Conservation (phyloP, 2,329 filamentous ascomycete genomes). For the Aspergillus sp. region DNA sequence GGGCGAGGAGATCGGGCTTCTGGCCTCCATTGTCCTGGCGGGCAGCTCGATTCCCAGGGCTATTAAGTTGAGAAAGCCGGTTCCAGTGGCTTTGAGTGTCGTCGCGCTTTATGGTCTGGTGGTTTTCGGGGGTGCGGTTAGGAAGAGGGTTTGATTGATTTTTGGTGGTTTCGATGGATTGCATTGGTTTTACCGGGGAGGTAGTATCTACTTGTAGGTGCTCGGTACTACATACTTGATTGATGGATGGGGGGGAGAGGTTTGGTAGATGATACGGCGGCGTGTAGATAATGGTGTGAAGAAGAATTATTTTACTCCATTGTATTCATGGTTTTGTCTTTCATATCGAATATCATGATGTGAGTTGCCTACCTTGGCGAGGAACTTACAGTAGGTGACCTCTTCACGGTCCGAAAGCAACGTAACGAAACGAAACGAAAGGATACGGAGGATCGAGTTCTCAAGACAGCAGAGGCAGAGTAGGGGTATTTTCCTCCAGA, state of each 20-base stretch:
- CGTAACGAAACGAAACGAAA: constrained; percentile 7
- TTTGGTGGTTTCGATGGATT: not conserved
- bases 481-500: not conserved
- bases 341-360: not conserved
- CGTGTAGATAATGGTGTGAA: not conserved
- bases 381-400: constrained; percentile 8
- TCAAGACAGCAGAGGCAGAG: not conserved
- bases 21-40: constrained; percentile 81
- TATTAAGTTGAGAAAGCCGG: constrained; percentile 77
- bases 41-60: constrained; percentile 84
- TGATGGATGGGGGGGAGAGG: not conserved
- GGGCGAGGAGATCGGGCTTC: constrained; percentile 82
- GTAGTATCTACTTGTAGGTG: no score
- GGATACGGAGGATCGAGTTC: not conserved
- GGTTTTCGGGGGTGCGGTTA: constrained; percentile 73
- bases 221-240: not conserved
- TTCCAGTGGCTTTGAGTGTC: constrained; percentile 76
- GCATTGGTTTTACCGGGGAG: no score
- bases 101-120: constrained; percentile 76
- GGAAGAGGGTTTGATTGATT: constrained; percentile 25
- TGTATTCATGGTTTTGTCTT: not conserved
- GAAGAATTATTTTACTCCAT: not conserved
- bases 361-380: constrained; percentile 11
- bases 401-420: not conserved
- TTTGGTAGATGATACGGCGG: no score